Base-by-base conservation (phyloP, 805 yeast genomes). In the Myxozyma nipponensis region DNA sequence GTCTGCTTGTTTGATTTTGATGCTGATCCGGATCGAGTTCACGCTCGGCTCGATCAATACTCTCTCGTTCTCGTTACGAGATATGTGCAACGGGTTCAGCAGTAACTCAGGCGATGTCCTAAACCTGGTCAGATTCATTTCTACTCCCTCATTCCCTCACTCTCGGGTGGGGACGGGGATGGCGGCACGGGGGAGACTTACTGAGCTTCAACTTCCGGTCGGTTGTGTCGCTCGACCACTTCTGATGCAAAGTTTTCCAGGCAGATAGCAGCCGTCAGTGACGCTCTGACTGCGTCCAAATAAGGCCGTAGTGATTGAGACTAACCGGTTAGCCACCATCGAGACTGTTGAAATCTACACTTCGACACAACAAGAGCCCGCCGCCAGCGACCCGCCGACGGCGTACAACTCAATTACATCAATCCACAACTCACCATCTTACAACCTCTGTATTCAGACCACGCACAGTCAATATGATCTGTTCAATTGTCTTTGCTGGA, bases 271-370 rank as follows among this genome's bases (percentile, higher is more conserved):
- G 96, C 97, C 24, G 95, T 87, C 60, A 93, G 77, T 25, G 98
- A 88, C 49, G 84, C 79, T 68, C 98, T 84, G 35, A 93, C 98
- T 1, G 97, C 96, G 5, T 86, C 83, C 47, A 93, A 77, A 64
- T 93, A 93, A 52, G 98, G 98, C 63, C 91, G 87, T 54, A 93
- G 78, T 2, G 98, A 91, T 80, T 93, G 98, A 13, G 98, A 91
- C 98, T 86, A 44, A 28, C 13, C 13, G 13, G 32, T 28, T 28
- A 28, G 32, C 13, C 13, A 7, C 13, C 32, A 13, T 9, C 13
- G 7, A 7, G 13, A 28, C 7, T 28, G 13, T 28, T 28, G 13
- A 7, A 28, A 28, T 28, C 32, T 28, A 13, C 32, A 13, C 13
- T 28, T 7, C 13, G 13, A 28, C 32, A 28, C 13, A 28, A 9